Percentiles rank a stretch among this genome's conserved stretches.
Evolutionary conservation across 495 filamentous ascomycete species (phyloP).

Genomic region (Cetradonia linearis): DNA sequence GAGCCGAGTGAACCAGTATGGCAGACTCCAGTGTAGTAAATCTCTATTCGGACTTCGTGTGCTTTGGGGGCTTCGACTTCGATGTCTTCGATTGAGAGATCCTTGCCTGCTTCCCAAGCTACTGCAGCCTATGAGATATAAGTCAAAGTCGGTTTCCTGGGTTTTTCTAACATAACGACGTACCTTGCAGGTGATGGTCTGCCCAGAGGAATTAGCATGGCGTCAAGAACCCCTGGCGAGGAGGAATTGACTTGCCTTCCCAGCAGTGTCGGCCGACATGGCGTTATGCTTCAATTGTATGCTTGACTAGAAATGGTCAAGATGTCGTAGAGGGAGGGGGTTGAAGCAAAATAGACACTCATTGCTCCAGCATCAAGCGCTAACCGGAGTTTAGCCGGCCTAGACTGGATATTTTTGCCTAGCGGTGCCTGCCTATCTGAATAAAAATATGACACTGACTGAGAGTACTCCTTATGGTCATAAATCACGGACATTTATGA

Average conservation of each 20-base stretch:
- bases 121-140: slow-evolving; percentile 61
- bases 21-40: slow-evolving; percentile 95
- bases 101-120: slow-evolving; percentile 90
- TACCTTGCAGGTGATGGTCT: slow-evolving; percentile 74
- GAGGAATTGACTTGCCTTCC: slow-evolving; percentile 38
- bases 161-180: slow-evolving; percentile 14
- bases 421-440: no score
- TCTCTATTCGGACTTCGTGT: slow-evolving; percentile 91
- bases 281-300: not conserved
- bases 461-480: no score
- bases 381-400: no score
- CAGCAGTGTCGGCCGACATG: slow-evolving; percentile 40
- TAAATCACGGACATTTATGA: no score
- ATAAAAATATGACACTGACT: no score
- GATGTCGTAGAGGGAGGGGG: not conserved
- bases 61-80: slow-evolving; percentile 88
- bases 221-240: slow-evolving; percentile 2
- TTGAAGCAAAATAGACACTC: not conserved
- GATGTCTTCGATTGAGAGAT: slow-evolving; percentile 78
- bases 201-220: slow-evolving; percentile 21
- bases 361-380: not conserved
- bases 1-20: slow-evolving; percentile 63
- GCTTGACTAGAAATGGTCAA: not conserved
- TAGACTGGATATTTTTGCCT: no score
- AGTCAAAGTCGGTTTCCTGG: slow-evolving; percentile 7